These are phyloP conservation scores for Saccharomyces pastorianus DNA, from an alignment of 1,139 yeast species.

Conservation along the genomic window DNA sequence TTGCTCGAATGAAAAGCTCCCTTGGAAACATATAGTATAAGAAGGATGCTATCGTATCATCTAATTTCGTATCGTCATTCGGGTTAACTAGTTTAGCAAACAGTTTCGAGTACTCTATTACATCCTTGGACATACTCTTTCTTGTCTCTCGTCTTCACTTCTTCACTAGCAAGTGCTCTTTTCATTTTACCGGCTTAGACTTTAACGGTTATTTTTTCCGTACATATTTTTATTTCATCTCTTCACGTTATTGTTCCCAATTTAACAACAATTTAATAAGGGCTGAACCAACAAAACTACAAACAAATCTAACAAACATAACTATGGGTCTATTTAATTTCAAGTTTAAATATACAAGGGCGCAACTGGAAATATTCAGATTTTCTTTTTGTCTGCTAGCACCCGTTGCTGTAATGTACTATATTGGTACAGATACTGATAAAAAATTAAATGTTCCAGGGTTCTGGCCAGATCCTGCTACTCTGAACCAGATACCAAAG, in stretches of 20 bases:
- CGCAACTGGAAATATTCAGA: slow-evolving; percentile 63
- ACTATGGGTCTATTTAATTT: slow-evolving; percentile 4
- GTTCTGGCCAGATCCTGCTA: slow-evolving; percentile 94
- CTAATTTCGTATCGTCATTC: slow-evolving; percentile 15
- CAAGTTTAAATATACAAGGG: slow-evolving; percentile 35
- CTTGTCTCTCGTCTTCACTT: not conserved
- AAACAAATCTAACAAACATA: not conserved
- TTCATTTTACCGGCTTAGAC: not conserved
- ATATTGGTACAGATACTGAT: slow-evolving; percentile 85
- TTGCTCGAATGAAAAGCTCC: slow-evolving; percentile 28
- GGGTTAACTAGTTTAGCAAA: slow-evolving; percentile 16
- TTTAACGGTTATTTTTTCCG: not conserved
- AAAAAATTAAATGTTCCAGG: slow-evolving; percentile 87
- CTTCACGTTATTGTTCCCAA: too few species aligned
- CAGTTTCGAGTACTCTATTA: slow-evolving; percentile 21
- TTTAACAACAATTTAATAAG: not conserved
- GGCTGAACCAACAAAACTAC: not conserved
- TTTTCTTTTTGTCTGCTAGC: slow-evolving; percentile 80
- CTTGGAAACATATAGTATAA: slow-evolving; percentile 29
- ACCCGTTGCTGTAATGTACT: slow-evolving; percentile 85
- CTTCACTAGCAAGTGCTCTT: too few species aligned
- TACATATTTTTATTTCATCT: not conserved
- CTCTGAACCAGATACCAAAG: slow-evolving; percentile 82
- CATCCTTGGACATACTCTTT: not conserved
- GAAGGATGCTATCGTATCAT: slow-evolving; percentile 27